Percentiles rank a stretch among this genome's conserved stretches.
phyloP scores from a whole-genome alignment of 192 early-diverging fungal species.

The Kickxella alabastrina region DNA sequence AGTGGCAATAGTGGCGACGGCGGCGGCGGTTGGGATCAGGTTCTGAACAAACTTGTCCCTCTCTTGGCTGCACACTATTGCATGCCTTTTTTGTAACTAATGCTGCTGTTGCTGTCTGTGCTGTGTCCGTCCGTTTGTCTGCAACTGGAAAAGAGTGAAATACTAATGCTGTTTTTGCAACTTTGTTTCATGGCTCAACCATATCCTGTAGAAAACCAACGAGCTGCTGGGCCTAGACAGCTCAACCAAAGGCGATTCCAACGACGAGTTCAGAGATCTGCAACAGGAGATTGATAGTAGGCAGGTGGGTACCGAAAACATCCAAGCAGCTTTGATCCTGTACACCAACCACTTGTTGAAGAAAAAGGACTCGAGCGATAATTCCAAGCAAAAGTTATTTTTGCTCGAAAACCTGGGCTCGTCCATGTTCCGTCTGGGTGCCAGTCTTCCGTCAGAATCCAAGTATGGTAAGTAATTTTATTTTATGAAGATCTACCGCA shows the following conservation, averaged over 20 bases:
- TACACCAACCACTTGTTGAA: conserved; percentile 57
- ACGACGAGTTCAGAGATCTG: conserved; percentile 79
- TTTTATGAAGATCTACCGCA: too few relatives aligned
- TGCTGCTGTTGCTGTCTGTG: too few relatives aligned
- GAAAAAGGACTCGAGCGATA: conserved; percentile 62
- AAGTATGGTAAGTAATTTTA: conserved; percentile 48
- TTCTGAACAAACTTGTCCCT: too few relatives aligned
- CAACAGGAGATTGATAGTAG: conserved; percentile 69
- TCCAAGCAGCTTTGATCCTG: conserved; percentile 53
- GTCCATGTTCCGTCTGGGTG: conserved; percentile 62
- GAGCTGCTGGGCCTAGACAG: conserved; percentile 68
- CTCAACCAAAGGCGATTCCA: conserved; percentile 63
- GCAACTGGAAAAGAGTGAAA: too few relatives aligned
- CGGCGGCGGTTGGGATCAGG: too few relatives aligned
- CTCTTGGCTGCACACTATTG: too few relatives aligned
- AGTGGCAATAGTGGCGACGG: too few relatives aligned
- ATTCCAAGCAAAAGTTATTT: conserved; percentile 58
- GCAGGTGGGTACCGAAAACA: conserved; percentile 60
- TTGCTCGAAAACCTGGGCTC: conserved; percentile 63
- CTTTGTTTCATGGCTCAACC: neutral
- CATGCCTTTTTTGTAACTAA: too few relatives aligned
- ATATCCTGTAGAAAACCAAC: conserved; percentile 59
- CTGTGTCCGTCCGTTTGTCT: too few relatives aligned
- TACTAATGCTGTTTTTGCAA: neutral
- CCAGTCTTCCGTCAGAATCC: conserved; percentile 49